These are phyloP conservation scores for Yamadazyma sp. DNA, from an alignment of 1,139 yeast species.

Conservation along the genomic window DNA sequence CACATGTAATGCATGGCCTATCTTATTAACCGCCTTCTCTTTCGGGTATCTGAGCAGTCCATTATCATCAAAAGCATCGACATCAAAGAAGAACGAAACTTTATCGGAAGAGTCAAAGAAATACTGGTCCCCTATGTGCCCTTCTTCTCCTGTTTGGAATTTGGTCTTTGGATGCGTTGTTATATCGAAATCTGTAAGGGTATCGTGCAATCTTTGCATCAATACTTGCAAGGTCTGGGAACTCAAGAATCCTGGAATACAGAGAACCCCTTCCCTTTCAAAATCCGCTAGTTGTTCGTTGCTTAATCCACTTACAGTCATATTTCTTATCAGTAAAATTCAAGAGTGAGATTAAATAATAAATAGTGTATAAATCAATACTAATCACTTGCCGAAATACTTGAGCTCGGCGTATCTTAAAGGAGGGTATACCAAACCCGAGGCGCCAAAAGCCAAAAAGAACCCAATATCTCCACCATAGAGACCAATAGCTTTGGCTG, in stretches of 20 bases:
- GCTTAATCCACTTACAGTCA: slow-evolving; percentile 18
- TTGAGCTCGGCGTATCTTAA: slow-evolving; percentile 64
- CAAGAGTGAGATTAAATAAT: background rate
- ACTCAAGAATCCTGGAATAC: slow-evolving; percentile 55
- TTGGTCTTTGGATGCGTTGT: slow-evolving; percentile 67
- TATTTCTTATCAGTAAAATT: slow-evolving; percentile 3
- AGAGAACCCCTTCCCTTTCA: slow-evolving; percentile 60
- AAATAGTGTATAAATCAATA: too few relatives aligned
- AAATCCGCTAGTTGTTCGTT: slow-evolving; percentile 47
- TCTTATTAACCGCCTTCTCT: slow-evolving; percentile 65
- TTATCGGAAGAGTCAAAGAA: slow-evolving; percentile 71
- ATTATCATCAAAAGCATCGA: slow-evolving; percentile 58
- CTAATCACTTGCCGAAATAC: slow-evolving; percentile 43
- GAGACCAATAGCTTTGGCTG: slow-evolving; percentile 56
- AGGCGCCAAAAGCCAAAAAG: slow-evolving; percentile 75
- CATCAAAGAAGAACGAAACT: slow-evolving; percentile 68
- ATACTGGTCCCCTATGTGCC: slow-evolving; percentile 73
- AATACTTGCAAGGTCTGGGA: slow-evolving; percentile 39
- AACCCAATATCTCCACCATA: slow-evolving; percentile 78
- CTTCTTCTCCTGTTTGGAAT: slow-evolving; percentile 65
- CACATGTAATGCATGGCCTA: slow-evolving; percentile 77
- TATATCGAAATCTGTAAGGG: slow-evolving; percentile 53
- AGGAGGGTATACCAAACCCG: slow-evolving; percentile 63
- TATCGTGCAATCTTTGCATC: slow-evolving; percentile 40
- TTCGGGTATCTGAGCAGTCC: slow-evolving; percentile 56